Conservation (phyloP, 164 flowering plant genomes). For the Litsea cubeba region DNA sequence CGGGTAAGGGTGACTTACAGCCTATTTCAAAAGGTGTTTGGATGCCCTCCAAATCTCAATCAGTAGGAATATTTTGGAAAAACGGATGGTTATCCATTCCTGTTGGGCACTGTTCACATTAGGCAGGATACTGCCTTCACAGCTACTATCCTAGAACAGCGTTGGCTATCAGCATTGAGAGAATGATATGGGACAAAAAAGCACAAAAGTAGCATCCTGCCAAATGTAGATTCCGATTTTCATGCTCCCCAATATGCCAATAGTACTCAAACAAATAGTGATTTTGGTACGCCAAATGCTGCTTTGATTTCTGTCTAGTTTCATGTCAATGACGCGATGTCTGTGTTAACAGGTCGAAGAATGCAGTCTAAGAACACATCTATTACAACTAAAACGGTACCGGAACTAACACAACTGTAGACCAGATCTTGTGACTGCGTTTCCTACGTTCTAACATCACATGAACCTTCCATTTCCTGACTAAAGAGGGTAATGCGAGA, state of each 20-base stretch:
- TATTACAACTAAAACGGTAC: constrained; percentile 42
- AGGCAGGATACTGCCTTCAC: neutral
- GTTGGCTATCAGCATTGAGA: neutral
- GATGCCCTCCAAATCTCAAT: neutral
- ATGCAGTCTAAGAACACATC: constrained; percentile 59
- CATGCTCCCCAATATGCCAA: neutral
- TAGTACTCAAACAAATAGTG: neutral
- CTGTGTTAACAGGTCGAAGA: constrained; percentile 56
- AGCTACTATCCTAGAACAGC: neutral
- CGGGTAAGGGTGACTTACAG: constrained; percentile 45
- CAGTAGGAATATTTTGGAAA: neutral
- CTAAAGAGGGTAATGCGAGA: constrained; percentile 4
- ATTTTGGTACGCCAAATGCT: neutral
- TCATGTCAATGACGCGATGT: neutral
- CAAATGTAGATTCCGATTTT: neutral
- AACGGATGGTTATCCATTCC: neutral
- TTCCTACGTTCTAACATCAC: constrained; percentile 17
- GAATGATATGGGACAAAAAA: neutral
- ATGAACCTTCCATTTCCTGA: constrained; percentile 11
- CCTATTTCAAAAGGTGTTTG: neutral
- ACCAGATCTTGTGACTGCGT: constrained; percentile 18
- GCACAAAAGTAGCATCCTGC: neutral
- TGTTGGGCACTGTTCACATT: neutral
- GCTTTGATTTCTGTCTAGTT: neutral
- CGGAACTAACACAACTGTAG: constrained; percentile 27